Base-by-base conservation (phyloP, 345 rosid genomes). In the Firmiana major region DNA sequence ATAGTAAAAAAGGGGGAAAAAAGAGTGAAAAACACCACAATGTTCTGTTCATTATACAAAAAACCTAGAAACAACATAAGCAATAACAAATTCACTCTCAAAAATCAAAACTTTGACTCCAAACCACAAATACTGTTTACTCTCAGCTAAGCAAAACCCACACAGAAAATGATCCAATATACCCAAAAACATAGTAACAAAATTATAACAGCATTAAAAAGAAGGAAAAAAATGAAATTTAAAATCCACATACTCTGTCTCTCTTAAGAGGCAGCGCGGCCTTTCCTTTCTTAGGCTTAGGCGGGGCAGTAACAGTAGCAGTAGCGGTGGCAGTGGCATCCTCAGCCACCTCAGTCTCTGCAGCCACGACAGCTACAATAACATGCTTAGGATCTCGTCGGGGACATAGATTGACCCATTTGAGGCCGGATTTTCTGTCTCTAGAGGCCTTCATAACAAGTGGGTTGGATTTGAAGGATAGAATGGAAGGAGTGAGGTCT, bases 241-340 rank as follows among this genome's bases (percentile, higher is more conserved):
- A n/a, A 51, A 19, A 42, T 49, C 19, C 13, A 60, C 87, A 10
- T 92, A 96, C 99, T 63, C 98, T 87, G 77, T 96, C 98, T 80
- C 95, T 93, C 85, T 96, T 96, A 66, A 92, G 87, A 55, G 80
- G 89, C 88, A 93, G 80, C 28, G 90, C 93, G 60, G 97, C 97
- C 84, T 91, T 96, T 65, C 98, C 98, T 77, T 85, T 96, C 91
- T 90, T 93, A 42, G 94, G 97, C 87, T 87, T 92, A 7, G 88
- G 69, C 7, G 90, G 88, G 54, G 86, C 59, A 70, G 73, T 62
- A 58, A 74, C 81, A 54, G 87, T 81, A 57, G 91, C 80, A 13
- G 71, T 31, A 31, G 86, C 59, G 48, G 73, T 62, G 54, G 75
- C 81, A 54, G 87, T 81, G 53, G 91, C 80, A 13, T 71, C 83